Conservation (phyloP, 768 basidiomycete species). For the Galerina sulciceps region DNA sequence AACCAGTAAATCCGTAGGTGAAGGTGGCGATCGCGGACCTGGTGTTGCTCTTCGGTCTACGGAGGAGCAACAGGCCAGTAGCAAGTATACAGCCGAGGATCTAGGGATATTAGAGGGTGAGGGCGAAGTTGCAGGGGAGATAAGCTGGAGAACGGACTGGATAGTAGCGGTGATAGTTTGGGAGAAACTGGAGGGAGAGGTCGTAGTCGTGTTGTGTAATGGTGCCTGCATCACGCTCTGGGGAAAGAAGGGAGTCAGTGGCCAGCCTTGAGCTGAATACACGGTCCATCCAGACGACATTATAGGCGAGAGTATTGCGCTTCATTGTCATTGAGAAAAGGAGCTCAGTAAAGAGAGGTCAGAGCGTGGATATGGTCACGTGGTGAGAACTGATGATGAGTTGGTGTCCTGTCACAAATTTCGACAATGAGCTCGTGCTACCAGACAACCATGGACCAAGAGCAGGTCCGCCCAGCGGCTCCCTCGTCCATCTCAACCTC, state of each 20-base stretch:
- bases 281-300: conserved; percentile 38
- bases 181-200: conserved; percentile 54
- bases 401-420: conserved; percentile 9
- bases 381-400: conserved; percentile 21
- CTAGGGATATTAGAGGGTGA: conserved; percentile 1
- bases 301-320: conserved; percentile 27
- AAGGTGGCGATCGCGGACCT: conserved; percentile 13
- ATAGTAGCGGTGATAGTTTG: conserved; percentile 45
- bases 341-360: not conserved
- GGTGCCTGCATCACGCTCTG: conserved; percentile 55
- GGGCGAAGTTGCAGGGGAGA: not conserved
- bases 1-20: conserved; percentile 31
- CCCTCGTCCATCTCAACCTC: conserved; percentile 5
- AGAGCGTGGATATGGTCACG: conserved; percentile 17
- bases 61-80: conserved; percentile 15
- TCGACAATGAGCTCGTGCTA: not conserved
- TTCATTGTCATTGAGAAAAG: not conserved
- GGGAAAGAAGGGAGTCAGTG: conserved; percentile 52
- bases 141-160: conserved; percentile 31
- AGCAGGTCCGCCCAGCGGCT: conserved; percentile 10
- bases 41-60: conserved; percentile 22
- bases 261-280: conserved; percentile 48
- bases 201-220: conserved; percentile 61
- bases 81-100: conserved; percentile 10
- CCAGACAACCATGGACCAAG: conserved; percentile 7